phyloP scores from a whole-genome alignment of 306 rosid genomes.

The Ceratonia siliqua region DNA sequence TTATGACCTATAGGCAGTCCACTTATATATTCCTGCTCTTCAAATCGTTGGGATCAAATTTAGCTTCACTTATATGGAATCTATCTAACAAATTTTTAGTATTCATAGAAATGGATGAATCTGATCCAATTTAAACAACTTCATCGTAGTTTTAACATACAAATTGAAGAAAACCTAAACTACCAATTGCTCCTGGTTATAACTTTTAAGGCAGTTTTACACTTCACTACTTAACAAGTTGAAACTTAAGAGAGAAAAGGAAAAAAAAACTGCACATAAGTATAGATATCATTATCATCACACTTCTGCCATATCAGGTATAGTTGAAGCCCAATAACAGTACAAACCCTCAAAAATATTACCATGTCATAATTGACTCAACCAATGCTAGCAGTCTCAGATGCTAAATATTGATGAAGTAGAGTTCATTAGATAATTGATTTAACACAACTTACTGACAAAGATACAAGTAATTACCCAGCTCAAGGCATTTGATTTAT shows the following conservation, averaged over 20 bases:
- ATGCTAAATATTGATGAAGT: background rate
- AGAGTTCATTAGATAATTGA: background rate
- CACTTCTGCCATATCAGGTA: background rate
- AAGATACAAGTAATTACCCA: background rate
- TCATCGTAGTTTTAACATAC: background rate
- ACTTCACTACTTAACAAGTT: background rate
- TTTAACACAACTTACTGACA: background rate
- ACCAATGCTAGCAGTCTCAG: background rate
- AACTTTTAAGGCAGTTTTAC: background rate
- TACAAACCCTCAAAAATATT: background rate
- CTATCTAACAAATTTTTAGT: background rate
- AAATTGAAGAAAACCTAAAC: background rate
- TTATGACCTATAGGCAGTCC: background rate
- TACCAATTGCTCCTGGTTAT: background rate
- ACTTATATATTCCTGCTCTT: background rate
- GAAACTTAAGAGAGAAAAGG: background rate
- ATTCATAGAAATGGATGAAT: background rate
- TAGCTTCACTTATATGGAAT: background rate
- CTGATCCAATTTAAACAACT: slow-evolving; percentile 2
- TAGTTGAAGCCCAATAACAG: background rate
- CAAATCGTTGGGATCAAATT: background rate
- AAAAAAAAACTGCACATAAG: background rate
- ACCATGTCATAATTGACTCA: background rate
- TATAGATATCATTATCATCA: background rate
- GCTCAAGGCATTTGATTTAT: background rate